Evolutionary conservation across 345 rosid genomes (phyloP), one percentile per base, ranked within the genome.

Genomic region (Euphorbia tirucalli): DNA sequence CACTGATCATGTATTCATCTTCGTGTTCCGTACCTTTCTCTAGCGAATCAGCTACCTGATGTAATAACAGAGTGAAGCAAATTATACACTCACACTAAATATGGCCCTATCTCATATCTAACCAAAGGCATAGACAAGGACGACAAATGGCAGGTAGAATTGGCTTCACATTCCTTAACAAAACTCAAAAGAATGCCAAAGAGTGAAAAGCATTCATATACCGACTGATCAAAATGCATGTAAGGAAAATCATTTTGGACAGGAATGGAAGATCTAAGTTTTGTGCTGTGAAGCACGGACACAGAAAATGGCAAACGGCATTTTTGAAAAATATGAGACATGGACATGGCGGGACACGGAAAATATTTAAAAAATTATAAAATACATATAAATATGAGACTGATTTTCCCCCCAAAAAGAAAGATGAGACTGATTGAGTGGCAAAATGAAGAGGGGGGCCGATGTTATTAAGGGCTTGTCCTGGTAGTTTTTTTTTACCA

Each of bases 11-110:
- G 82, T 96, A 96, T 81, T 95, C 99, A 71, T 91, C 99, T 80
- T 96, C 99, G 56, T 96, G 97, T 80, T 96, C 98, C 64, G 98
- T 96, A 67, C 99, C 99, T 84, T 93, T 96, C 82, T 96, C 98
- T 72, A 96, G 98, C 56, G 99, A 96, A 78, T 96, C 98, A 28
- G 98, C 99, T 57, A 89, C 95, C 98, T 96, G 77, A 30, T 70
- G 55, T 61, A 21, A 66, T 61, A 52, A 70, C 9, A 55, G 22
- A 68, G 32, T 22, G 18, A 37, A 21, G 19, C 21, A 24, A n/a
- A 50, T 66, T 25, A 71, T 8, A 27, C 11, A 35, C 48, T 60
- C 11, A 18, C 50, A 41, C n/a, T n/a, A 27, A 54, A 4, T 37
- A 50, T 59, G 35, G 35, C 39, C 50, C 21, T 16, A 71, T 56